Evolutionary conservation across 176 grass and related monocot species (phyloP).

Genomic region (Raddia guianensis): DNA sequence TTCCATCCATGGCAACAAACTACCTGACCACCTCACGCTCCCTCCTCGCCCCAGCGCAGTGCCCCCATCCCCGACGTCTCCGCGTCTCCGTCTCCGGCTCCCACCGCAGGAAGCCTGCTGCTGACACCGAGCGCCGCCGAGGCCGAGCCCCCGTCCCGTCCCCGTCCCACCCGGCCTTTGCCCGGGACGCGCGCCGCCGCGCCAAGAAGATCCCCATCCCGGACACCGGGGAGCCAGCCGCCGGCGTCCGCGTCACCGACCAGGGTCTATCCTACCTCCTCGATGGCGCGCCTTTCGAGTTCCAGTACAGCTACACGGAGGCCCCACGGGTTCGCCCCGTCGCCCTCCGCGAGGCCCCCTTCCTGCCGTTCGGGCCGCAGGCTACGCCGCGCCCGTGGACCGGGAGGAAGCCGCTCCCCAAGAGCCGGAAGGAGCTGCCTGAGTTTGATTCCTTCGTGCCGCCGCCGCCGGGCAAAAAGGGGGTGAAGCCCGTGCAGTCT

Average conservation of each 20-base stretch:
- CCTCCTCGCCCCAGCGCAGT: constrained; percentile 23
- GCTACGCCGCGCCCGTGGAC: constrained; percentile 85
- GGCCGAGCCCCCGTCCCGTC: neutral
- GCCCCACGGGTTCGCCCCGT: constrained; percentile 71
- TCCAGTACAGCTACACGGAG: constrained; percentile 97
- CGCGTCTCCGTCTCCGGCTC: constrained; percentile 23
- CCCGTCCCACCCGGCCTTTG: constrained; percentile 53
- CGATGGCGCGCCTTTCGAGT: constrained; percentile 81
- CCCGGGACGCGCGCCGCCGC: constrained; percentile 1
- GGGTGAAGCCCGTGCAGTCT: constrained; percentile 76
- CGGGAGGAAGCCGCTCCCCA: constrained; percentile 70
- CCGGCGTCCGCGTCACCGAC: constrained; percentile 59
- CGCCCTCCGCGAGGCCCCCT: constrained; percentile 72
- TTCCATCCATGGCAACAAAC: constrained; percentile 48
- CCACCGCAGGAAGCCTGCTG: constrained; percentile 30
- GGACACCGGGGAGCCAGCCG: constrained; percentile 45
- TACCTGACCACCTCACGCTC: constrained; percentile 18
- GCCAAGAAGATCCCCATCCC: constrained; percentile 36
- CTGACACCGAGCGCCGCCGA: constrained; percentile 43
- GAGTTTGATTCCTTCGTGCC: constrained; percentile 92
- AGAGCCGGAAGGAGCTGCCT: constrained; percentile 80
- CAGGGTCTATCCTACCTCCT: constrained; percentile 71
- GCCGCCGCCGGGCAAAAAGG: constrained; percentile 78
- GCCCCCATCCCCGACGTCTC: constrained; percentile 36
- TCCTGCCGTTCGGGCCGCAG: constrained; percentile 77